Conservation (phyloP, 106 monocot species). For the Alisma plantagoaquatica region DNA sequence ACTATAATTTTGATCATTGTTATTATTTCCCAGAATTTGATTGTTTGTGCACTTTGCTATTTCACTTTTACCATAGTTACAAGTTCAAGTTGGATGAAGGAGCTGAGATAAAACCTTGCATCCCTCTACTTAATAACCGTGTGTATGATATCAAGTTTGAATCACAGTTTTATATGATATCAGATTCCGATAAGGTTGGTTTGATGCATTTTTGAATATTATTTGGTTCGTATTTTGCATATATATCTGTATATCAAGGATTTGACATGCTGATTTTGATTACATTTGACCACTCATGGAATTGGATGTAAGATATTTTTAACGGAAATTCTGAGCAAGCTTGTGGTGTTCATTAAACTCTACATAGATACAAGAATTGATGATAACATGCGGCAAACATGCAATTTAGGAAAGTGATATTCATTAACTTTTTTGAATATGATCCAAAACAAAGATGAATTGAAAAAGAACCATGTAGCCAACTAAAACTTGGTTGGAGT, state of each 20-base stretch:
- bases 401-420: no score
- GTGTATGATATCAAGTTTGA: constrained; percentile 90
- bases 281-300: no score
- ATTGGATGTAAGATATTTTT: no score
- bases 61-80: constrained; percentile 77
- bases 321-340: no score
- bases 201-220: not conserved
- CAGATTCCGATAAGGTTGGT: constrained; percentile 70
- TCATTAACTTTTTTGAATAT: no score
- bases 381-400: no score
- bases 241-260: not conserved
- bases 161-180: constrained; percentile 84
- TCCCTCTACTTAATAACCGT: constrained; percentile 79
- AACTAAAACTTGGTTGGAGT: no score
- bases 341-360: no score
- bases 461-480: no score
- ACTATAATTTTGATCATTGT: not conserved
- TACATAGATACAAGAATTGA: no score
- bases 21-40: not conserved
- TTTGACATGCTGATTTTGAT: not conserved
- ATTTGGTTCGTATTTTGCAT: not conserved
- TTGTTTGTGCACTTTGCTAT: no score
- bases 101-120: constrained; percentile 70
- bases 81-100: constrained; percentile 90
- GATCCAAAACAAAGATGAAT: no score